Conservation (phyloP, 1,139 yeast genomes). For the Geotrichum siamense region DNA sequence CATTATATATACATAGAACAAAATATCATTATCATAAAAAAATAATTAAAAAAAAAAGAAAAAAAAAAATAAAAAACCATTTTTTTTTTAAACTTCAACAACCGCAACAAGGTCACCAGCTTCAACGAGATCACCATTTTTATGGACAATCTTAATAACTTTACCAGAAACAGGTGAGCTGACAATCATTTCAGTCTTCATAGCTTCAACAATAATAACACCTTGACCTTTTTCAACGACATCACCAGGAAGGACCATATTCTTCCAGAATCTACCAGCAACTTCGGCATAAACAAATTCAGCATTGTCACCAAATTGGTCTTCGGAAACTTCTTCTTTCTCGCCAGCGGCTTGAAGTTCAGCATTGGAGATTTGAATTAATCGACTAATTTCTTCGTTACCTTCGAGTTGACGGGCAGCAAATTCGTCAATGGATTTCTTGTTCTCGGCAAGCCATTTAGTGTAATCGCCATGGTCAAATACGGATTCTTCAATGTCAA, state of each 20-base stretch:
- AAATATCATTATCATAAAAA: neutral
- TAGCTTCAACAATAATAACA: constrained; percentile 85
- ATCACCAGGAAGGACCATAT: constrained; percentile 77
- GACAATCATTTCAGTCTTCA: constrained; percentile 96
- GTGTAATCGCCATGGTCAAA: constrained; percentile 78
- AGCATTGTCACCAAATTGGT: constrained; percentile 59
- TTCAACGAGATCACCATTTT: constrained; percentile 87
- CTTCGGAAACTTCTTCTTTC: constrained; percentile 35
- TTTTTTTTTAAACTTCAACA: constrained; percentile 31
- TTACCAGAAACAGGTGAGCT: constrained; percentile 66
- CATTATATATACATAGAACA: too few relatives aligned
- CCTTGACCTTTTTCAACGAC: constrained; percentile 67
- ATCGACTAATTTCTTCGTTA: constrained; percentile 71
- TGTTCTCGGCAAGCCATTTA: constrained; percentile 68
- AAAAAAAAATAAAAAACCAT: neutral
- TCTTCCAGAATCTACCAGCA: constrained; percentile 96
- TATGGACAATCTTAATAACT: constrained; percentile 67
- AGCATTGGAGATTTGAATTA: constrained; percentile 76
- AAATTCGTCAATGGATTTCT: constrained; percentile 64
- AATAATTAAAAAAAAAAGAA: constrained; percentile 1
- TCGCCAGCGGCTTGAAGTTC: constrained; percentile 49
- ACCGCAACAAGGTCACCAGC: constrained; percentile 92
- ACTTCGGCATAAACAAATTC: constrained; percentile 85
- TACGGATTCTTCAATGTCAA: constrained; percentile 66
- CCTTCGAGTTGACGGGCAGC: constrained; percentile 69